Evolutionary conservation across 2,329 filamentous ascomycete genomes (phyloP), one percentile per base, ranked within the genome.

Genomic region (Fusarium staphyleae): DNA sequence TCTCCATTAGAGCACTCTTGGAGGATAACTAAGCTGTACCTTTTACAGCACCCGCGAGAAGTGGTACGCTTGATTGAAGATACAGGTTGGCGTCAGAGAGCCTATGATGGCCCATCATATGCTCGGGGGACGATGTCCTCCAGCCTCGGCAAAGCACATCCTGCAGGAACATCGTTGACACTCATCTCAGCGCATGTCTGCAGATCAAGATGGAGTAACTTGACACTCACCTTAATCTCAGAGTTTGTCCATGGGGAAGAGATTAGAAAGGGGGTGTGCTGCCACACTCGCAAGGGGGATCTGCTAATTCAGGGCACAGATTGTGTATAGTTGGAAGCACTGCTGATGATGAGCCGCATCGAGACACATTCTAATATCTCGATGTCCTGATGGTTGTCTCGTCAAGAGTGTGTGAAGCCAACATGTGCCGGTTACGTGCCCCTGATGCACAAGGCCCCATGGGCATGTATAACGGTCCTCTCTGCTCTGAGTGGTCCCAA

Each of bases 1-100:
- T 84, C 8, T 80, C 77, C 0, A 54, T 87, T 1, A 70, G 78
- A 13, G 78, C 82, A 0, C 60, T 88, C 44, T 53, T 87, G 18
- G 85, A 88, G 69, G 84, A 88, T 15, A 85, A n/a, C n/a, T n/a
- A n/a, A 81, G 66, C 57, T 85, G 12, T 83, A 81, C 63, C n/a
- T 87, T 87, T 57, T 84, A 80, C 52, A 73, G 80, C 76, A 68
- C 57, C 1, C 74, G 76, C 33, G 85, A 88, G 70, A 74, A 78
- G 55, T 88, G 85, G 85, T 66, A 77, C 3, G n/a, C n/a, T n/a
- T n/a, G n/a, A n/a, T n/a, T n/a, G n/a, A n/a, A n/a, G n/a, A n/a
- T n/a, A n/a, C n/a, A n/a, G n/a, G n/a, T n/a, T n/a, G n/a, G n/a
- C n/a, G n/a, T n/a, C n/a, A n/a, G n/a, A n/a, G n/a, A n/a, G n/a